Evolutionary conservation across 345 rosid genomes (phyloP).

Genomic region (Isatis tinctoria): DNA sequence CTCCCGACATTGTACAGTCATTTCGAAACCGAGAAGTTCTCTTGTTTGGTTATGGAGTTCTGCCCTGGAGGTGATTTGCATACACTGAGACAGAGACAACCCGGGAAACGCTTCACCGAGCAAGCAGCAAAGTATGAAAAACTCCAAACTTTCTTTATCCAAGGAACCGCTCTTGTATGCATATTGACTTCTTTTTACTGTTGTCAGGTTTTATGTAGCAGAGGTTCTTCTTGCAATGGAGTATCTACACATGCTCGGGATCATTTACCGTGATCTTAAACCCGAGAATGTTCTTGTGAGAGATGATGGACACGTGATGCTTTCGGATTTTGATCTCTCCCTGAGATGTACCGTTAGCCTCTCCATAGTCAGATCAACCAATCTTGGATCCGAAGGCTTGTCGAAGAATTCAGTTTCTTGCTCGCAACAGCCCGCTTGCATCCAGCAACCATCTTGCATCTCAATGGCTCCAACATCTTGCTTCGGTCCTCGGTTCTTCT

Average conservation of each 20-base stretch:
- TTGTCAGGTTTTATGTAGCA: constrained; percentile 72
- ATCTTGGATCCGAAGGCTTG: constrained; percentile 43
- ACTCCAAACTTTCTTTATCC: background rate
- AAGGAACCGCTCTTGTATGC: background rate
- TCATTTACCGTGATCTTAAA: constrained; percentile 78
- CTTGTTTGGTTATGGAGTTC: constrained; percentile 84
- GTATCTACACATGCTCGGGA: constrained; percentile 86
- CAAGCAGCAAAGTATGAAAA: constrained; percentile 71
- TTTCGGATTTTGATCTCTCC: constrained; percentile 85
- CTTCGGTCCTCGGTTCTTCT: constrained; percentile 54
- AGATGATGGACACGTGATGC: constrained; percentile 92
- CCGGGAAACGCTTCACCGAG: constrained; percentile 75
- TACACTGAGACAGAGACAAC: constrained; percentile 74
- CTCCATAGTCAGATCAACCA: constrained; percentile 49
- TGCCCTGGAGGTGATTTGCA: constrained; percentile 93
- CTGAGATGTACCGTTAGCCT: constrained; percentile 60
- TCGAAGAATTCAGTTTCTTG: constrained; percentile 51
- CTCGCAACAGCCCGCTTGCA: constrained; percentile 53
- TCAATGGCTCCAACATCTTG: constrained; percentile 56
- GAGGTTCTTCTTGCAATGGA: constrained; percentile 83
- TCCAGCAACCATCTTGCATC: constrained; percentile 58
- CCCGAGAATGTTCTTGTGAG: constrained; percentile 89
- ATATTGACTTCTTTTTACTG: background rate
- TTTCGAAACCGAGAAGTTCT: constrained; percentile 81
- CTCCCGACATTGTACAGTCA: constrained; percentile 75